Evolutionary conservation across 495 filamentous ascomycete genomes (phyloP), one percentile per base, ranked within the genome.

Genomic region (Jackrogersella minutella): DNA sequence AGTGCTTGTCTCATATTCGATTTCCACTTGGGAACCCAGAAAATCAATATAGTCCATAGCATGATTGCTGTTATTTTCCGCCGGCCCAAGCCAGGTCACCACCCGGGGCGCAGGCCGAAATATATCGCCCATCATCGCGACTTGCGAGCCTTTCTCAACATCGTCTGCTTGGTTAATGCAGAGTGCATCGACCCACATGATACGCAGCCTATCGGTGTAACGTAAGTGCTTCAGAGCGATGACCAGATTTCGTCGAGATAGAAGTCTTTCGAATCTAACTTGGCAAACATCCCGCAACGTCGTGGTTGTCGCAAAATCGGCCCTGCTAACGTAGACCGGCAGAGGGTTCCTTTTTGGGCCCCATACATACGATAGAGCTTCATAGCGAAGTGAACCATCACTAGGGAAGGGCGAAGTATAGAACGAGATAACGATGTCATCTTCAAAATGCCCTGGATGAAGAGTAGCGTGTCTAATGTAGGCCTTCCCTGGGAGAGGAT

Each of bases 61-160:
- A 33, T 41, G 41, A 9, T 39, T 46, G 17, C 66, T 69, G 26
- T 53, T 26, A 8, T 59, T 58, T 8, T 44, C 52, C 16, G 53
- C 58, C 2, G 58, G 61, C 4, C 74, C 71, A n/a, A 77, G 69
- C 68, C 71, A 75, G 13, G 58, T 71, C 34, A 75, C 26, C 9
- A 75, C 69, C 14, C 58, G 57, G 17, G 39, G 17, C 14, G 74
- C 74, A 30, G 51, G 40, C 16, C 58, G 71, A 33, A 50, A 77
- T 17, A 77, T 74, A 10, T 68, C 54, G 9, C 46, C 68, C 71
- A 74, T 73, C 31, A 69, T 66, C 4, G 57, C 47, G 50, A 75
- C 69, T 26, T 75, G 69, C 5, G 49, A 53, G 10, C 62, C 56
- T 55, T 71, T 76, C 61, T 75, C 73, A 14, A 22, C 16, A 9